Percentiles rank a stretch among this genome's conserved stretches.
Conservation (phyloP, 2,329 filamentous ascomycete genomes). For the Xylaria hypoxylon region DNA sequence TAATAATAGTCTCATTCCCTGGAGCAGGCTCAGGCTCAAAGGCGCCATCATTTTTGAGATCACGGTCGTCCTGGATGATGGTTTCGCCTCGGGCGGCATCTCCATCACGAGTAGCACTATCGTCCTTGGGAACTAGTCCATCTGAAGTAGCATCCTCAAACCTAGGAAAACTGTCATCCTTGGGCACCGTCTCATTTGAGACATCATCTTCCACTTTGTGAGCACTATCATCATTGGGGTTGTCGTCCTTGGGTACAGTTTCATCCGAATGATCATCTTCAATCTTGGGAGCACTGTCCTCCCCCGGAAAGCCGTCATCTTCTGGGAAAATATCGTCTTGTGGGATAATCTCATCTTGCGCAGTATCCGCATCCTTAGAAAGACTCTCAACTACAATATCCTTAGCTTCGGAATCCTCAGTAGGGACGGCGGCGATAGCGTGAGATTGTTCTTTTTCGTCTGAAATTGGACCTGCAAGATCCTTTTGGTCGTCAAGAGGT, state of each 20-base stretch:
- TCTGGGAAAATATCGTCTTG: background rate
- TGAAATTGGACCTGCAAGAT: background rate
- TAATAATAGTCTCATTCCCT: background rate
- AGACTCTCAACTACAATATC: background rate
- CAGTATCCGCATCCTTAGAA: background rate
- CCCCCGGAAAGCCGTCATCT: background rate
- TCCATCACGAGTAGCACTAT: background rate
- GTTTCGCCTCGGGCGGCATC: background rate
- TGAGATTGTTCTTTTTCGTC: conserved; percentile 8
- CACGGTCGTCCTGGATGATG: background rate
- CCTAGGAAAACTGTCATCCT: background rate
- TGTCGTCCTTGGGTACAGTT: too few relatives aligned
- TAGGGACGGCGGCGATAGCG: background rate
- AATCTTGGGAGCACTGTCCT: background rate
- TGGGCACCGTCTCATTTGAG: background rate
- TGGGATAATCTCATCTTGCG: conserved; percentile 3
- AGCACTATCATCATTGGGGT: too few relatives aligned
- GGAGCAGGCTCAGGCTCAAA: background rate
- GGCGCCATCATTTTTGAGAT: background rate
- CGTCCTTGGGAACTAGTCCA: background rate
- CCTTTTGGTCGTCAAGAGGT: background rate
- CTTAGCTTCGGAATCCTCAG: background rate
- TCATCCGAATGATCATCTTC: too few relatives aligned
- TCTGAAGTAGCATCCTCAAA: conserved; percentile 1
- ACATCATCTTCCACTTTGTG: too few relatives aligned